phyloP scores from a whole-genome alignment of 2,329 filamentous ascomycete species.

The Thermothelomyces thermophilus region DNA sequence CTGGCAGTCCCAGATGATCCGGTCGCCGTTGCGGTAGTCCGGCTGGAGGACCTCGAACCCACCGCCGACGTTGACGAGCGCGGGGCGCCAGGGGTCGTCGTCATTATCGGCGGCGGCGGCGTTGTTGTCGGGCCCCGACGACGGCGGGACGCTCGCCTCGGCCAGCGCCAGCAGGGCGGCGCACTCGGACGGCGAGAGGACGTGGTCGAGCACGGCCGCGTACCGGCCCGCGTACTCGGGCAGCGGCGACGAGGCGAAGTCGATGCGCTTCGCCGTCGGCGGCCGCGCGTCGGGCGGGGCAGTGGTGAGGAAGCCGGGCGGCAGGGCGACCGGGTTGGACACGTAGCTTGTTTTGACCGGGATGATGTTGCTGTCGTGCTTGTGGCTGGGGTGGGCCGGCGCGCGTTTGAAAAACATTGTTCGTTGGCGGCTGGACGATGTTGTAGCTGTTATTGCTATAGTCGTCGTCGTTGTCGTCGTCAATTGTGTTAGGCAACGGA shows the following conservation, averaged over 20 bases:
- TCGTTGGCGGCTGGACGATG: no score
- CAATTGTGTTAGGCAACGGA: no score
- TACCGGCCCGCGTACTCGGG: constrained; percentile 48
- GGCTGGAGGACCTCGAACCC: constrained; percentile 53
- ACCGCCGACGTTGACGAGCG: constrained; percentile 59
- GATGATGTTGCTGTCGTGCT: background rate
- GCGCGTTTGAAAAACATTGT: constrained; percentile 8
- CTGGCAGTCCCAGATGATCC: constrained; percentile 67
- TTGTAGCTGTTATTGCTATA: no score
- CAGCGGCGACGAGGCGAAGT: constrained; percentile 46
- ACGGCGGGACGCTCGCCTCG: constrained; percentile 44
- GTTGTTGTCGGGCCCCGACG: no score
- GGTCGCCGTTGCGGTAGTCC: constrained; percentile 61
- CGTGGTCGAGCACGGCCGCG: constrained; percentile 57
- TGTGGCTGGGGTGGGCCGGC: background rate
- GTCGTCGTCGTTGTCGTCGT: no score
- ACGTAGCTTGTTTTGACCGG: constrained; percentile 30
- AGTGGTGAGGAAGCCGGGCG: constrained; percentile 40
- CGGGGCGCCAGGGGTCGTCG: constrained; percentile 54
- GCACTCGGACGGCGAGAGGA: constrained; percentile 60
- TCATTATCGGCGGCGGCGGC: no score
- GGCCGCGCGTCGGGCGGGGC: constrained; percentile 37
- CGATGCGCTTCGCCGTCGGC: constrained; percentile 42
- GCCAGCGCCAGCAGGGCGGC: constrained; percentile 43
- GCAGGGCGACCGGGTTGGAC: constrained; percentile 32